Percentiles rank a stretch among this genome's conserved stretches.
These are phyloP conservation scores for Punctularia strigosozonata DNA, from an alignment of 768 basidiomycete genomes.

Conservation along the genomic window DNA sequence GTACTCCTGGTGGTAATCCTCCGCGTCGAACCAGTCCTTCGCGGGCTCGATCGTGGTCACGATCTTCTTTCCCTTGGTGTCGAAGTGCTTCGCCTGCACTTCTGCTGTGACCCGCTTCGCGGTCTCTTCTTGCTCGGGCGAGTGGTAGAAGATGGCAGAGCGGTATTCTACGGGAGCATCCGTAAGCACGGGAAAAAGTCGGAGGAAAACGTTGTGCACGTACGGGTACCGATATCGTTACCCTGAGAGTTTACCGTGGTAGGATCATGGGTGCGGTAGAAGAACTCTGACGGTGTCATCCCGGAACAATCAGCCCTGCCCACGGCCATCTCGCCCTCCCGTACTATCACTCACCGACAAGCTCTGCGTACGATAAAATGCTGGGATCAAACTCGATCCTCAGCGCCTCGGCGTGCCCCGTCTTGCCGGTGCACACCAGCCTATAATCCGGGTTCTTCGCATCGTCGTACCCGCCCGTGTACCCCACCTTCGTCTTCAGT, in stretches of 20 bases:
- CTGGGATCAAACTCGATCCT: slow-evolving; percentile 78
- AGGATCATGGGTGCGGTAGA: slow-evolving; percentile 90
- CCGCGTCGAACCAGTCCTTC: slow-evolving; percentile 72
- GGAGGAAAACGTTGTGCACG: slow-evolving; percentile 15
- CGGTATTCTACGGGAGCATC: slow-evolving; percentile 59
- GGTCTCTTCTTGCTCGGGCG: slow-evolving; percentile 55
- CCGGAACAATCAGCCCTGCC: too few relatives aligned
- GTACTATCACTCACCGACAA: slow-evolving; percentile 56
- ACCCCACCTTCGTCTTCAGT: slow-evolving; percentile 64
- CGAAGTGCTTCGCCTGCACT: slow-evolving; percentile 76
- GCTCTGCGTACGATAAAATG: slow-evolving; percentile 68
- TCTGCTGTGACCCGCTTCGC: slow-evolving; percentile 74
- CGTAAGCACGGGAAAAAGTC: neutral
- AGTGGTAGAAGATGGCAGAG: slow-evolving; percentile 79
- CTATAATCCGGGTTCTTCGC: slow-evolving; percentile 52
- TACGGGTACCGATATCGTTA: slow-evolving; percentile 66
- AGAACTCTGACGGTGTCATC: slow-evolving; percentile 89
- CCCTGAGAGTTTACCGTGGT: slow-evolving; percentile 78
- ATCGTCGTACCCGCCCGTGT: slow-evolving; percentile 57
- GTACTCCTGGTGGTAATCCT: slow-evolving; percentile 79
- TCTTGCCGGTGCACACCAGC: slow-evolving; percentile 68
- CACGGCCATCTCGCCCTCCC: neutral
- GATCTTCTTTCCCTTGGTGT: slow-evolving; percentile 52
- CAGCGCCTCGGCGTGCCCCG: slow-evolving; percentile 83
- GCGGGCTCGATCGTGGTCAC: slow-evolving; percentile 66